Evolutionary conservation across 2,329 filamentous ascomycete species (phyloP).

Genomic region (Fusarium haematococcum): DNA sequence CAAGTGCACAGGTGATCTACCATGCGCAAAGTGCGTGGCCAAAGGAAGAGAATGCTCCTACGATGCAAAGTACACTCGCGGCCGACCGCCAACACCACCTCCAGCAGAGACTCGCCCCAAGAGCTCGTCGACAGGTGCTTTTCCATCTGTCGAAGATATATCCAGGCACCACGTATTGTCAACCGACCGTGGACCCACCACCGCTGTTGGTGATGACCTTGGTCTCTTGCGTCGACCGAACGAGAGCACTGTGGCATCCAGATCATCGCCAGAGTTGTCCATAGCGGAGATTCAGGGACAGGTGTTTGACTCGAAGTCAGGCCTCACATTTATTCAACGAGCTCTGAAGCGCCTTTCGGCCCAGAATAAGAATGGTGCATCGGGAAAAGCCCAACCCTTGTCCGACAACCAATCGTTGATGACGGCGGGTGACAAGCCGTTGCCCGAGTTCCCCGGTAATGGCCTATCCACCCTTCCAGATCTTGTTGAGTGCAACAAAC

Average conservation of each 20-base stretch:
- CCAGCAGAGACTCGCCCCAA: background rate
- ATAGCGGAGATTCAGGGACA: conserved; percentile 64
- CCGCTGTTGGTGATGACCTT: background rate
- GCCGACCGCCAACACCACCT: background rate
- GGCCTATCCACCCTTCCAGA: conserved; percentile 53
- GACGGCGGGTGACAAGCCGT: conserved; percentile 63
- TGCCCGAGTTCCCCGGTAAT: conserved; percentile 49
- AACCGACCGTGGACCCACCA: background rate
- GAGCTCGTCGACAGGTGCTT: background rate
- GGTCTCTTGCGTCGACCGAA: background rate
- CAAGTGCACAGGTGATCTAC: conserved; percentile 46
- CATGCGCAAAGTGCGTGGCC: conserved; percentile 47
- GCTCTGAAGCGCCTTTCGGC: conserved; percentile 63
- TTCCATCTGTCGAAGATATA: background rate
- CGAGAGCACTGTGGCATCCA: conserved; percentile 41
- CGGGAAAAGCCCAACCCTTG: conserved; percentile 37
- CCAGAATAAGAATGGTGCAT: conserved; percentile 48
- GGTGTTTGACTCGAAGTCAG: conserved; percentile 64
- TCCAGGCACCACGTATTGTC: background rate
- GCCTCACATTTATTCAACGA: conserved; percentile 64
- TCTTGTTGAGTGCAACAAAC: conserved; percentile 43
- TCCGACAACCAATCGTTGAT: conserved; percentile 58
- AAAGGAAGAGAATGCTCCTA: conserved; percentile 20
- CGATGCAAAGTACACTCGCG: background rate
- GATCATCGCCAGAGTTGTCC: conserved; percentile 57